Evolutionary conservation across 2,329 filamentous ascomycete genomes (phyloP).

Genomic region (Trichophyton benhamiae): DNA sequence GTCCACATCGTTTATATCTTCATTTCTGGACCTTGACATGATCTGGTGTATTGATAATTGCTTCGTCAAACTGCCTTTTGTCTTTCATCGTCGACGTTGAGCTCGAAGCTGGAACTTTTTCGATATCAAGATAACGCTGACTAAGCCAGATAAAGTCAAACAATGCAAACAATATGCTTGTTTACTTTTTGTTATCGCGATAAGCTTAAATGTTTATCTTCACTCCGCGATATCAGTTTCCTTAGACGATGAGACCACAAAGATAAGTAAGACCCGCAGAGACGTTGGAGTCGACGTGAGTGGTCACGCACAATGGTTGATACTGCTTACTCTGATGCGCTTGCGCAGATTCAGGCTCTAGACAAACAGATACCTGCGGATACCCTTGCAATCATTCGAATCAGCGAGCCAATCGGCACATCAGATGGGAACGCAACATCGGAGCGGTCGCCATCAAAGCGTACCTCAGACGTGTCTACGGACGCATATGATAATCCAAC

Average conservation of each 20-base stretch:
- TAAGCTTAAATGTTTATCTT: conserved; percentile 2
- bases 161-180: conserved; percentile 1
- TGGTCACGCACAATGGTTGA: not conserved
- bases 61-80: not conserved
- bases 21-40: conserved; percentile 8
- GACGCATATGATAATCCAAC: conserved; percentile 54
- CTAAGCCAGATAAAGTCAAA: not conserved
- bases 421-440: conserved; percentile 18
- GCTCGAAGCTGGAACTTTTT: not conserved
- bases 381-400: conserved; percentile 55
- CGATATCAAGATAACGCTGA: not conserved
- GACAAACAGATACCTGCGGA: not conserved
- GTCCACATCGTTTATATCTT: conserved; percentile 1
- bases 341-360: not conserved
- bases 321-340: not conserved
- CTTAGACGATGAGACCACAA: not conserved
- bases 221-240: not conserved
- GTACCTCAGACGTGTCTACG: conserved; percentile 61
- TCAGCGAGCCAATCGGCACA: conserved; percentile 58
- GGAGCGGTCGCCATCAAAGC: conserved; percentile 31
- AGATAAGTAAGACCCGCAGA: not conserved
- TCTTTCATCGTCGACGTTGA: not conserved
- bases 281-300: too few species aligned
- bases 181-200: conserved; percentile 1
- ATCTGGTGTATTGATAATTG: not conserved